A percentile compares a stretch with the other conserved stretches of the same genome.
Conservation (phyloP, 1,284 basidiomycete genomes). For the Papiliotrema nemorosa region DNA sequence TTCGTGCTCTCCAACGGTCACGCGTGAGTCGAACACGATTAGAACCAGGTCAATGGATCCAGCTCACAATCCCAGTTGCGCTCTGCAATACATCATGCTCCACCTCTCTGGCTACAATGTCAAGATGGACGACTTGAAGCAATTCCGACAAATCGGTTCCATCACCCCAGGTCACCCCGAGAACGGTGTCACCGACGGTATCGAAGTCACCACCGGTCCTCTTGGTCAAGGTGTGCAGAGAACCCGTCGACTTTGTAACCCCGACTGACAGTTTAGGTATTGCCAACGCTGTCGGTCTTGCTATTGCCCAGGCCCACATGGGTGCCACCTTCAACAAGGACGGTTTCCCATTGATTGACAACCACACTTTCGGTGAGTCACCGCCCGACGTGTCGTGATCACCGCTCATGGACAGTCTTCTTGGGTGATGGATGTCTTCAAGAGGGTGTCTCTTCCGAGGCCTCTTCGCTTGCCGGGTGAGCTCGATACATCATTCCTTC, state of each 20-base stretch:
- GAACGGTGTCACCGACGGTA: conserved; percentile 78
- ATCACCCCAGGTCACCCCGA: conserved; percentile 91
- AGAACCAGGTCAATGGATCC: neutral
- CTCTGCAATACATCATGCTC: conserved; percentile 53
- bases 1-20: conserved; percentile 52
- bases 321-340: conserved; percentile 86
- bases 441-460: conserved; percentile 90
- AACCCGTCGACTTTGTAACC: neutral
- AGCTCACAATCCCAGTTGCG: conserved; percentile 59
- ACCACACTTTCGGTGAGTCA: conserved; percentile 75
- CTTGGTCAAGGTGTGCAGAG: conserved; percentile 71
- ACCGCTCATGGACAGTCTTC: conserved; percentile 59
- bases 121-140: conserved; percentile 54
- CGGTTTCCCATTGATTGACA: conserved; percentile 77
- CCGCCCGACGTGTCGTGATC: neutral
- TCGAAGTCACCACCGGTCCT: conserved; percentile 95
- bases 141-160: conserved; percentile 69
- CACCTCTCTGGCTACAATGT: conserved; percentile 52
- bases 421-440: conserved; percentile 92
- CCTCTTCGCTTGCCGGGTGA: conserved; percentile 75
- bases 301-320: conserved; percentile 87
- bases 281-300: conserved; percentile 86
- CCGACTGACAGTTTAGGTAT: conserved; percentile 52
- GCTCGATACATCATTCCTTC: conserved; percentile 7
- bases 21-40: conserved; percentile 48